These are phyloP conservation scores for Camellia lanceoleosa DNA, from an alignment of 148 eudicot genomes.

Conservation along the genomic window DNA sequence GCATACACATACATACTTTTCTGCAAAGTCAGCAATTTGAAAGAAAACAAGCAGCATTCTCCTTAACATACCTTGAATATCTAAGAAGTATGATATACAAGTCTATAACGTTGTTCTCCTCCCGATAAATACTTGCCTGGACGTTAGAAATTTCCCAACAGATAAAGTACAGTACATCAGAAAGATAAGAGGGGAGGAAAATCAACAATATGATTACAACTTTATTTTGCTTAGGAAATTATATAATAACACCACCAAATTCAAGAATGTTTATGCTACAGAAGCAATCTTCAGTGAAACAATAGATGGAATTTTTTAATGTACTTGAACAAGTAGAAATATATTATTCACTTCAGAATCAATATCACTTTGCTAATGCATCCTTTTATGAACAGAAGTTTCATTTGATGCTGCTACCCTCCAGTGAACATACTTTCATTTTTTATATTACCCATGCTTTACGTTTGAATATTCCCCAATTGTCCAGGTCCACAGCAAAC, in stretches of 20 bases:
- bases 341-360: background rate
- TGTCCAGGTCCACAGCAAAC: too few species aligned
- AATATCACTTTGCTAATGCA: too few species aligned
- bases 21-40: constrained; percentile 6
- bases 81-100: constrained; percentile 83
- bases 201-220: background rate
- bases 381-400: too few species aligned
- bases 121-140: constrained; percentile 76
- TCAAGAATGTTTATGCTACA: background rate
- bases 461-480: too few species aligned
- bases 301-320: background rate
- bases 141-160: constrained; percentile 13
- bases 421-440: too few species aligned
- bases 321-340: background rate
- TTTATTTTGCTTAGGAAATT: background rate
- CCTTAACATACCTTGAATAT: constrained; percentile 71
- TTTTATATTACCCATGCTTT: too few species aligned
- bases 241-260: background rate
- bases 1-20: constrained; percentile 15
- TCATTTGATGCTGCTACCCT: too few species aligned
- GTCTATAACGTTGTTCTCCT: constrained; percentile 69
- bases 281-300: background rate
- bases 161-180: constrained; percentile 4
- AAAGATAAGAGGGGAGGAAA: background rate
- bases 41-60: constrained; percentile 12